A percentile compares a stretch with the other conserved stretches of the same genome.
Conservation (phyloP, 2,329 filamentous ascomycete species). For the Pseudocercospora pini-densiflorae region DNA sequence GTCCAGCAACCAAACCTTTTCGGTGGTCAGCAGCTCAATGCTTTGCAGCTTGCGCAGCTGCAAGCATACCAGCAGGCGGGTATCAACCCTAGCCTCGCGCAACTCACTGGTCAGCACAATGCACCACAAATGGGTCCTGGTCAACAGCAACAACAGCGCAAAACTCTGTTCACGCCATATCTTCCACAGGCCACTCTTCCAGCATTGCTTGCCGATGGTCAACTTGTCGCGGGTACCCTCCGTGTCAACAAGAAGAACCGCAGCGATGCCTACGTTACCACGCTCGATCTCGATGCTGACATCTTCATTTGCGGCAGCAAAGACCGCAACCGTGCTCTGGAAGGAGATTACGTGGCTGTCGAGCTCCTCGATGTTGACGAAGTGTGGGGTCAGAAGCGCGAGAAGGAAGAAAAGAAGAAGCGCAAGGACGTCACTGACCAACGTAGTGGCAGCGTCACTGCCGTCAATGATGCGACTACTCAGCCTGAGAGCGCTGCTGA, state of each 20-base stretch:
- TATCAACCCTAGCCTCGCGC: constrained; percentile 53
- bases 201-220: constrained; percentile 85
- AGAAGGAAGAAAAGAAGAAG: constrained; percentile 99
- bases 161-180: constrained; percentile 98
- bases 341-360: constrained; percentile 93
- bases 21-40: constrained; percentile 81
- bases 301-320: constrained; percentile 99
- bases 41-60: constrained; percentile 84
- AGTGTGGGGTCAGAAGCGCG: constrained; percentile 97
- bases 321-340: constrained; percentile 93
- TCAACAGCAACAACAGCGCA: constrained; percentile 82
- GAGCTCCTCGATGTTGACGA: constrained; percentile 98
- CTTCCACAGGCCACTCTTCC: constrained; percentile 92
- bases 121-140: constrained; percentile 50
- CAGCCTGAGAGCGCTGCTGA: constrained; percentile 67
- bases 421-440: constrained; percentile 98
- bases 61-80: constrained; percentile 91
- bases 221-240: constrained; percentile 93
- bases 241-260: constrained; percentile 99
- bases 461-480: constrained; percentile 63
- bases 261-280: constrained; percentile 97
- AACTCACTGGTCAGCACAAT: constrained; percentile 50
- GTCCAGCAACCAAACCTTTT: constrained; percentile 82
- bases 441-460: constrained; percentile 74
- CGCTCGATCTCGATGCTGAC: constrained; percentile 91